Evolutionary conservation across 805 yeast genomes (phyloP), one percentile per base, ranked within the genome.

Genomic region (Metschnikowia cubensis): DNA sequence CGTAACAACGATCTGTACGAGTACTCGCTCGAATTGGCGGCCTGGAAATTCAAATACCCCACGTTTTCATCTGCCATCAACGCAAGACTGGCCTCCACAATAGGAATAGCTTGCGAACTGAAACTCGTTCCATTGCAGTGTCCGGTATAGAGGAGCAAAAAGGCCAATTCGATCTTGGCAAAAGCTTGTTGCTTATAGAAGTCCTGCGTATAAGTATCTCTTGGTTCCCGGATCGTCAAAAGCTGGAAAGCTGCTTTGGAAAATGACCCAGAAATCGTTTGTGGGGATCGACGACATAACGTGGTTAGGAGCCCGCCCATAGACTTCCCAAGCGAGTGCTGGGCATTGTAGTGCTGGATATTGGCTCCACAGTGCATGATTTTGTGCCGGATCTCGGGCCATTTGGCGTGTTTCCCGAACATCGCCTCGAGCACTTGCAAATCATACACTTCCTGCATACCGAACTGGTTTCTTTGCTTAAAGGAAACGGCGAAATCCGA

Each of bases 221-320:
- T 82, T 1, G 74, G 71, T 33, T 66, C 63, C 54, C 80, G 81
- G 6, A 77, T 68, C 45, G 70, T 69, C 36, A 90, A 67, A n/a
- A 89, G 67, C 29, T 73, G 66, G 7, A 73, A 60, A 0, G 82
- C 82, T 25, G 73, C 61, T 2, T 56, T 56, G 29, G 69, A 55
- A 45, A 58, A 58, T 11, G 47, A 53, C 6, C 53, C 21, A 13
- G 55, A 48, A 29, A 71, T 53, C 11, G 34, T 5, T 3, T 37
- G 14, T 15, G 55, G 54, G 1, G 47, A 40, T 13, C 54, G 56
- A 53, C 81, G 77, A 51, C 86, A 77, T 58, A 71, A 84, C 0
- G 92, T 80, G 0, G 92, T 83, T 20, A 89, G 54, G 33, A 90
- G 70, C 1, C 94, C 89, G 45, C 92, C 90, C 78, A 88, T 82